phyloP scores from a whole-genome alignment of 2,329 filamentous ascomycete genomes.

The Epichloe festucae region DNA sequence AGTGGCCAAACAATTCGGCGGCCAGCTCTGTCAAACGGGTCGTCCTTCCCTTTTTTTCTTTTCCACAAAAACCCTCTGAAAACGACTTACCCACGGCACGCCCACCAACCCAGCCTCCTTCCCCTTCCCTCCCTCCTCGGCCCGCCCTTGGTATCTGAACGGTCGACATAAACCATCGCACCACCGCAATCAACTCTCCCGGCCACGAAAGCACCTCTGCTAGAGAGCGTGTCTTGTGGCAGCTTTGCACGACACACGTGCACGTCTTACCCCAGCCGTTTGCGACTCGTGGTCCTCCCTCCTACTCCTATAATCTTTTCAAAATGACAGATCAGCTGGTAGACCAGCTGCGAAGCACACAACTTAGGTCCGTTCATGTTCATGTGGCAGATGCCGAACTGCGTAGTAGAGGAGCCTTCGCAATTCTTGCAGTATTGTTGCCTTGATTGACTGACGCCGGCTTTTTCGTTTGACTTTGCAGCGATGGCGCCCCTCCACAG shows the following conservation, averaged over 20 bases:
- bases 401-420: background rate
- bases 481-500: slow-evolving; percentile 32
- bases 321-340: slow-evolving; percentile 33
- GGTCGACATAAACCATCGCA: background rate
- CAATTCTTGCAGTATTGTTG: background rate
- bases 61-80: slow-evolving; percentile 1
- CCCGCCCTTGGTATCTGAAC: slow-evolving; percentile 1
- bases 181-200: background rate
- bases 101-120: slow-evolving; percentile 1
- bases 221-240: slow-evolving; percentile 5
- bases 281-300: slow-evolving; percentile 13
- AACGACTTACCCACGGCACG: background rate
- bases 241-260: slow-evolving; percentile 12
- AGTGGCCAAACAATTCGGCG: background rate
- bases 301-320: slow-evolving; percentile 9
- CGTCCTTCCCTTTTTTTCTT: background rate
- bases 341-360: slow-evolving; percentile 30
- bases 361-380: slow-evolving; percentile 25
- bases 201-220: background rate
- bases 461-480: slow-evolving; percentile 10
- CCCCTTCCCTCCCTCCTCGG: background rate
- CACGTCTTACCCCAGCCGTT: slow-evolving; percentile 1
- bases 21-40: background rate
- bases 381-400: background rate
- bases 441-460: slow-evolving; percentile 1